Evolutionary conservation across 2,329 filamentous ascomycete species (phyloP).

Genomic region (Moelleriella libera): DNA sequence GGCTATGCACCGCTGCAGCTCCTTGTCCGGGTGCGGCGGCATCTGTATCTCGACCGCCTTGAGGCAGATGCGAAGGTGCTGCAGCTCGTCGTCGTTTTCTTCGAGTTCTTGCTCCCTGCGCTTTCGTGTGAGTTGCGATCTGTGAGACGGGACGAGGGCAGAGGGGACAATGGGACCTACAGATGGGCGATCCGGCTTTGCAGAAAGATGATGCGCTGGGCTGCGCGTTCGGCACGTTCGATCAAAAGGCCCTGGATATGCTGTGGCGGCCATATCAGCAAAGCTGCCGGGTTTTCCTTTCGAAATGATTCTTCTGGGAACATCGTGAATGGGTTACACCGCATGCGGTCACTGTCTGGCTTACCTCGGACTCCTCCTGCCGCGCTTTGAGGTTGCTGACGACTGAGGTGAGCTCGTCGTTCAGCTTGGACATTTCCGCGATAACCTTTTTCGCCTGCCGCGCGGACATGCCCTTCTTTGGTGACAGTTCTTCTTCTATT

Average conservation of each 20-base stretch:
- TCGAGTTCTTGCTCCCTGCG: conserved; percentile 39
- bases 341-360: conserved; percentile 5
- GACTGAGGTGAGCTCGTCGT: conserved; percentile 33
- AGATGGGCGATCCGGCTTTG: conserved; percentile 44
- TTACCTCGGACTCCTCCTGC: conserved; percentile 45
- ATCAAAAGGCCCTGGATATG: conserved; percentile 49
- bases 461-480: conserved; percentile 16
- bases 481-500: conserved; percentile 9
- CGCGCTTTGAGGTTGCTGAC: conserved; percentile 36
- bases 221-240: conserved; percentile 40
- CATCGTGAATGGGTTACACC: too few relatives aligned
- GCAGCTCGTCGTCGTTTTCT: conserved; percentile 44
- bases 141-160: neutral
- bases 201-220: conserved; percentile 43
- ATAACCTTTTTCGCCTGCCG: conserved; percentile 22
- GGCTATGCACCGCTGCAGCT: conserved; percentile 43
- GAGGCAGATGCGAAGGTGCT: conserved; percentile 46
- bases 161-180: conserved; percentile 22
- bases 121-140: neutral
- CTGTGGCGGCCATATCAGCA: conserved; percentile 14
- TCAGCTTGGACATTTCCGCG: conserved; percentile 25
- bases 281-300: neutral
- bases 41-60: conserved; percentile 48
- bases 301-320: too few relatives aligned
- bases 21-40: conserved; percentile 35